Percentiles rank a stretch among this genome's conserved stretches.
phyloP scores from a whole-genome alignment of 2,329 filamentous ascomycete genomes.

The Ceratocystiopsis minuta region DNA sequence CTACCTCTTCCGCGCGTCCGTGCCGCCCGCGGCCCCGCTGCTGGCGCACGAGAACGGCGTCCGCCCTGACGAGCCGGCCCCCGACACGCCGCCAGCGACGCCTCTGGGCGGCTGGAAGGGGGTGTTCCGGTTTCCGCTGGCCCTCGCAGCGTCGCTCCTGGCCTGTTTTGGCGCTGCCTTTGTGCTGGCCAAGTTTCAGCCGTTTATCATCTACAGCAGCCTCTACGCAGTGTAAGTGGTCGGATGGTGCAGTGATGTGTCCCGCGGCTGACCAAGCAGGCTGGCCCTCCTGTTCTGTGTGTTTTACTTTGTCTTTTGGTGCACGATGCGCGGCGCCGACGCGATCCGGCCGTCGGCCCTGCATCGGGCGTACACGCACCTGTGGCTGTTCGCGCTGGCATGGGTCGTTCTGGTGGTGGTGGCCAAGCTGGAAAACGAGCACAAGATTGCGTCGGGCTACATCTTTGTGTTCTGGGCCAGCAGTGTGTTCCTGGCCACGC shows the following conservation, averaged over 20 bases:
- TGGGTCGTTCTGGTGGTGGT: constrained; percentile 57
- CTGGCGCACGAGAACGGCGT: constrained; percentile 40
- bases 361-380: constrained; percentile 59
- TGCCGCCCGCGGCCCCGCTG: constrained; percentile 7
- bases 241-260: too few species aligned
- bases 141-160: constrained; percentile 48
- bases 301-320: constrained; percentile 71
- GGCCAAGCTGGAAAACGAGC: constrained; percentile 59
- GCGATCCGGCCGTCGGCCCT: constrained; percentile 71
- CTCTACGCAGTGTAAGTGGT: constrained; percentile 57
- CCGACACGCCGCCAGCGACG: constrained; percentile 21
- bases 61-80: constrained; percentile 18
- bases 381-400: constrained; percentile 66
- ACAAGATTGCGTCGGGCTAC: constrained; percentile 59
- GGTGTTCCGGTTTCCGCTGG: constrained; percentile 66
- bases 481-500: constrained; percentile 52
- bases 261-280: too few species aligned
- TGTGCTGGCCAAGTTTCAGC: constrained; percentile 67
- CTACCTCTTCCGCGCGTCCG: constrained; percentile 58
- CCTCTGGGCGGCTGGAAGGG: constrained; percentile 60
- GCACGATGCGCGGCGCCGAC: constrained; percentile 60
- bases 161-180: constrained; percentile 57
- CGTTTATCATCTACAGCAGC: constrained; percentile 79
- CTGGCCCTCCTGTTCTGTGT: constrained; percentile 75
- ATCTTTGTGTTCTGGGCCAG: constrained; percentile 65